Base-by-base conservation (phyloP, 345 rosid genomes). In the Brassica nigra region DNA sequence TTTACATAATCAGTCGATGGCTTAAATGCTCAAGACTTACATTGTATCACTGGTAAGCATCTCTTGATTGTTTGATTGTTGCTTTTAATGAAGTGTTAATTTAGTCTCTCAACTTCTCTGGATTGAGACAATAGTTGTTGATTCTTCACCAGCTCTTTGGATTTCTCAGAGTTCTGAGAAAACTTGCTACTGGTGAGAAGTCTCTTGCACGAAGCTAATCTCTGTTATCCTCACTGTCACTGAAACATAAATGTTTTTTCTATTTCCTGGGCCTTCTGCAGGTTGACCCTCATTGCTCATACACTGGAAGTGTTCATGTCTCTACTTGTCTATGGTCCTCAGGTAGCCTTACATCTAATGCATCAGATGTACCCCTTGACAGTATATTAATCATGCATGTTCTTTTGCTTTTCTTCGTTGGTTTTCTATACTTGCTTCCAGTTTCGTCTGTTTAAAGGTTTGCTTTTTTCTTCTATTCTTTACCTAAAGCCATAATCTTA, bases 221-320 rank as follows among this genome's bases (percentile, higher is more conserved):
- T 71, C 54, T 61, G 72, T 12, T 74, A 58, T 79, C 31, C 71
- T 63, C 66, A 66, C 18, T 78, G 42, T 23, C 27, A 23, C 27
- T 23, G 27, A 62, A 62, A 49, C 70, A 37, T 2, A 68, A 36
- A 39, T 62, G 62, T 47, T 66, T 65, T 16, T 74, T 74, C 30
- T 54, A 12, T 62, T 57, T 79, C 64, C 44, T 5, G 61, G 49
- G 82, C 61, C 73, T 80, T 77, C 59, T 85, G 76, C 88, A 95
- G 99, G 92, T 89, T 89, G 99, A 95, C 77, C 98, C 99, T 71
- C 99, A 95, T 81, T 95, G 97, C 86, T 88, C 97, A 10, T 95
- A 92, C 79, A 90, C 87, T 74, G 83, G 87, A 68, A 85, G 86
- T 62, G 16, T 88, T 54, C 71, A 90, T 73, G 92, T 90, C 66